A percentile compares a stretch with the other conserved stretches of the same genome.
Conservation (phyloP, 148 eudicot genomes). For the Chenopodium berlandieri region DNA sequence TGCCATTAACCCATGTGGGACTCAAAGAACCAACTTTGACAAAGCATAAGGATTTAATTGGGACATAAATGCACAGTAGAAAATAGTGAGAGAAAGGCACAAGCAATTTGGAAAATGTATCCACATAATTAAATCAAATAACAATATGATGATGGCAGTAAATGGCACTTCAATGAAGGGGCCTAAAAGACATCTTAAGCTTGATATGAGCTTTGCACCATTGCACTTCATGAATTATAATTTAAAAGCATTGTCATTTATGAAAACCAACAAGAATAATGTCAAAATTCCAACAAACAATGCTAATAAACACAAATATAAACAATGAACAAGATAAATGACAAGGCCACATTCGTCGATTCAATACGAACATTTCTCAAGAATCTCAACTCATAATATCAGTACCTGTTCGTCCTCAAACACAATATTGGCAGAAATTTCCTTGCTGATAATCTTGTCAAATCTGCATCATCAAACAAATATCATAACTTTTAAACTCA, state of each 20-base stretch:
- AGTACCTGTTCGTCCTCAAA: constrained; percentile 83
- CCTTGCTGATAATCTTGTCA: constrained; percentile 92
- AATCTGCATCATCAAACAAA: constrained; percentile 50
- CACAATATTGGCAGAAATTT: constrained; percentile 77
- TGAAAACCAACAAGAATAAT: not conserved
- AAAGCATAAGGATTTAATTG: not conserved
- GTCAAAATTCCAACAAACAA: not conserved
- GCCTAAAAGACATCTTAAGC: not conserved
- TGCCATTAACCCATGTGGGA: not conserved
- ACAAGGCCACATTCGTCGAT: too few species aligned
- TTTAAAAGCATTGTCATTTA: not conserved
- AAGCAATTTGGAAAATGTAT: not conserved
- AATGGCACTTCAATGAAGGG: not conserved
- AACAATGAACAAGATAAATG: too few species aligned
- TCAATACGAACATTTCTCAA: too few species aligned
- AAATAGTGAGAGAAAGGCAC: too few species aligned
- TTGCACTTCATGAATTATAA: not conserved
- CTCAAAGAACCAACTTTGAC: not conserved
- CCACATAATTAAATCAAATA: not conserved
- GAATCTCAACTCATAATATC: not conserved
- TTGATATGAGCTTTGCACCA: not conserved
- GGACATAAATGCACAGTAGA: not conserved
- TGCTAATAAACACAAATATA: not conserved
- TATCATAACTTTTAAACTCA: not conserved
- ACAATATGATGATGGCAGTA: not conserved